Evolutionary conservation across 2,329 filamentous ascomycete genomes (phyloP), one percentile per base, ranked within the genome.

Genomic region (Leptodontidium sp.): DNA sequence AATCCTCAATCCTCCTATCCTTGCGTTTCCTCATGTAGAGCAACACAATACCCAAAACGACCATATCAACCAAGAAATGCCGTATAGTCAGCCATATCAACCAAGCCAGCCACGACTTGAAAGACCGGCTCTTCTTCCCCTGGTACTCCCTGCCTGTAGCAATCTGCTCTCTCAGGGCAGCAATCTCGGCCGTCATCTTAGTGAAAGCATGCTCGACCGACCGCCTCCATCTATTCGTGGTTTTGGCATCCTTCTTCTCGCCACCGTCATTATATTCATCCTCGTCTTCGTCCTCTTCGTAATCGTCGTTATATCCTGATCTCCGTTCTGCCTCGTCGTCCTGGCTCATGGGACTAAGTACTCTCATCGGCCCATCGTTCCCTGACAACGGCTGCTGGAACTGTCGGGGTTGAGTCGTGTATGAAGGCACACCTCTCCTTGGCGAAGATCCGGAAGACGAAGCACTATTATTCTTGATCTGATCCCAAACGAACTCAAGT

Each of bases 401-500:
- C 71, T 75, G 79, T 70, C 82, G 73, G 72, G 72, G 77, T 75
- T 71, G 78, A 68, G 74, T 78, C 70, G 73, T 73, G 70, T 74
- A 75, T 14, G 68, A 73, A 66, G 50, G 72, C 64, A 74, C 59
- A 65, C 78, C 79, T 65, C 78, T 80, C 72, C 85, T 84, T n/a
- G 86, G 85, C 1, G 85, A 88, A 12, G 86, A 85, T 50, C 86
- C 79, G 49, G 89, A 82, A 47, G 90, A 89, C 21, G 87, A 88
- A 4, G 91, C 88, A 12, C 88, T 88, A 76, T 95, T 98, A 74
- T 91, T 91, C 80, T 96, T 97, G 75, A 99, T 95, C 80, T 98
- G 96, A 75, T 98, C 94, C 96, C 96, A 99, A 49, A 99, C 95
- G 76, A 98, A 99, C 81, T 99, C 96, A n/a, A 99, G 88, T 80